Percentiles rank a stretch among this genome's conserved stretches.
phyloP scores from a whole-genome alignment of 169 alveolate genomes.

The Theileria luwenshuni region DNA sequence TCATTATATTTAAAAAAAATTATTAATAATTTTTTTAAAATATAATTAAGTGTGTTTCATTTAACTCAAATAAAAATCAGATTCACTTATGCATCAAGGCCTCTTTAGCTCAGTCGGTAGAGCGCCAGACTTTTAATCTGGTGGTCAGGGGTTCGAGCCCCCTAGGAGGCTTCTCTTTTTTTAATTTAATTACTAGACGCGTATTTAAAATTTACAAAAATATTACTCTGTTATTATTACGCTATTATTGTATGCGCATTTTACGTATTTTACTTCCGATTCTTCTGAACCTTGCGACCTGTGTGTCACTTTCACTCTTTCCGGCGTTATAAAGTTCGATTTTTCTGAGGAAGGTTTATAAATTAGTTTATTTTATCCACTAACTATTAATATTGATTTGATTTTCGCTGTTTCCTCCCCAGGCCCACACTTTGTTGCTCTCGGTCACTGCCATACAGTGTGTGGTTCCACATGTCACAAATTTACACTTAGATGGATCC shows the following conservation, averaged over 20 bases:
- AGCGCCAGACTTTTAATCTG: conserved; percentile 99
- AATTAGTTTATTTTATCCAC: background rate
- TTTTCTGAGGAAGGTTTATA: conserved; percentile 14
- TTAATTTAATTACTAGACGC: background rate
- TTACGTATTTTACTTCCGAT: conserved; percentile 14
- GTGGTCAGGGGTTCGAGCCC: conserved; percentile 99
- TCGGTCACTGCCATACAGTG: conserved; percentile 52
- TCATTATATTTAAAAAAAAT: background rate
- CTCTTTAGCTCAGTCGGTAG: conserved; percentile 98
- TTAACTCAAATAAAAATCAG: conserved; percentile 2
- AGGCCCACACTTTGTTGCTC: conserved; percentile 17
- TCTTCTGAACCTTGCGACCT: background rate
- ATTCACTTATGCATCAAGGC: conserved; percentile 41
- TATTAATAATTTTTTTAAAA: background rate
- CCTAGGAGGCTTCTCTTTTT: conserved; percentile 80
- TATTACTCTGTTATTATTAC: conserved; percentile 26
- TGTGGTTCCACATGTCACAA: conserved; percentile 40
- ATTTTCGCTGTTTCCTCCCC: conserved; percentile 51
- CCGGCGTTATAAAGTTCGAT: conserved; percentile 14
- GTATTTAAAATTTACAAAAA: background rate
- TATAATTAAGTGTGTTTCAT: background rate
- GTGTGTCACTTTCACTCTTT: background rate
- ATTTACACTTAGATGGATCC: background rate
- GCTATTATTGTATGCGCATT: conserved; percentile 60
- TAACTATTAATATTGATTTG: conserved; percentile 32